Conservation (phyloP, 192 early-diverging fungal genomes). For the Lobosporangium transversale region DNA sequence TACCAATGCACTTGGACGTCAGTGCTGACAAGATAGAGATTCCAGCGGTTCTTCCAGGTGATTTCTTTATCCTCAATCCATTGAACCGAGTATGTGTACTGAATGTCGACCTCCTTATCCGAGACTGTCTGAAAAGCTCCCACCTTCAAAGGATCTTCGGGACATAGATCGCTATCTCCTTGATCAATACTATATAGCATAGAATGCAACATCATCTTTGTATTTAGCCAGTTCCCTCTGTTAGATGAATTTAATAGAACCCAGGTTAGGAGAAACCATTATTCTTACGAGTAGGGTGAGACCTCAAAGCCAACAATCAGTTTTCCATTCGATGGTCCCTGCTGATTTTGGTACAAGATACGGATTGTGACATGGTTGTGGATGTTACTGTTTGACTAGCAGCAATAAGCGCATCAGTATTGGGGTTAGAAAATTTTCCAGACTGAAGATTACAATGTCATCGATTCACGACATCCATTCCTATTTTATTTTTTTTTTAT, state of each 20-base stretch:
- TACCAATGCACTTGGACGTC: constrained; percentile 72
- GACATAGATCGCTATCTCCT: constrained; percentile 30
- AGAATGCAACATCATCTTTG: too few species aligned
- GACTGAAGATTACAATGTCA: too few species aligned
- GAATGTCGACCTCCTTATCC: constrained; percentile 51
- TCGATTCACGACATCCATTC: too few species aligned
- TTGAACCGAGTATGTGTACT: constrained; percentile 77
- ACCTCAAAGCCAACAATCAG: constrained; percentile 80
- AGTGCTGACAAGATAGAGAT: constrained; percentile 63
- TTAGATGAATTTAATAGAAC: too few species aligned
- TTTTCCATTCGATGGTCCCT: constrained; percentile 47
- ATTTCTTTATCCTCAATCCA: constrained; percentile 69
- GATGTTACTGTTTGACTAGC: constrained; percentile 60
- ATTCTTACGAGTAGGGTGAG: constrained; percentile 68
- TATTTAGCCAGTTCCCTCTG: too few species aligned
- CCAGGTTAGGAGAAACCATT: too few species aligned
- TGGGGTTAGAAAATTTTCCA: too few species aligned
- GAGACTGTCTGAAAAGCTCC: constrained; percentile 47
- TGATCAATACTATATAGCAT: constrained; percentile 20
- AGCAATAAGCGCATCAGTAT: neutral
- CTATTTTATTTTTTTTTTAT: too few species aligned
- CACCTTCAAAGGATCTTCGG: constrained; percentile 44
- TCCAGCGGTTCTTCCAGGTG: constrained; percentile 72
- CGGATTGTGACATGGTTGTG: constrained; percentile 75
- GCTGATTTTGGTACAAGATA: constrained; percentile 62